Percentiles rank a stretch among this genome's conserved stretches.
Conservation (phyloP, 2,329 filamentous ascomycete species). For the Claviceps sorghi region DNA sequence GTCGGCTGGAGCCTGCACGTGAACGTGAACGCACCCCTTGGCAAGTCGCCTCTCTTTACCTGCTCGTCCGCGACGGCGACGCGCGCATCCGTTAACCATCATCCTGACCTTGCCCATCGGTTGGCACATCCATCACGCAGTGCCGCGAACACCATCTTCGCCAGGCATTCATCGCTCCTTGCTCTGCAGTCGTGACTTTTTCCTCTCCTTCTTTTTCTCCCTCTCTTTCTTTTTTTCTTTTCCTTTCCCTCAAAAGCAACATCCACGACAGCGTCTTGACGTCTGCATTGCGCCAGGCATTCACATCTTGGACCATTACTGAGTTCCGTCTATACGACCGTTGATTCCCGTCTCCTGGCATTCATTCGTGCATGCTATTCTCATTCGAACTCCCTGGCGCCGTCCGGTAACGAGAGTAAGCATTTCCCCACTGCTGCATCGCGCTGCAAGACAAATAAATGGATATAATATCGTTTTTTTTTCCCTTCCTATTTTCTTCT, state of each 20-base stretch:
- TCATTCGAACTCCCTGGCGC: not conserved
- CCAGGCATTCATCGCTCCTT: not conserved
- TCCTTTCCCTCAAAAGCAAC: not conserved
- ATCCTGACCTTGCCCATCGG: conserved; percentile 3
- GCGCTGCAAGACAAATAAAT: not conserved
- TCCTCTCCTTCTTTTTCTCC: not conserved
- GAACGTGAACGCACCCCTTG: not conserved
- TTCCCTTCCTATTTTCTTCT: not conserved
- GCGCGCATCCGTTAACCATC: conserved; percentile 5
- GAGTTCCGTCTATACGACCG: not conserved
- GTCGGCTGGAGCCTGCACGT: conserved; percentile 3
- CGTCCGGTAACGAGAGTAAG: not conserved
- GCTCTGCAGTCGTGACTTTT: not conserved
- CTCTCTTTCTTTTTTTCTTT: not conserved
- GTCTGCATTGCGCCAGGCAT: not conserved
- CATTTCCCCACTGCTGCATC: not conserved
- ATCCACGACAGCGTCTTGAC: not conserved
- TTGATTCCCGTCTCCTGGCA: not conserved
- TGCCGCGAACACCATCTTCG: conserved; percentile 1
- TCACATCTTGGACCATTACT: not conserved
- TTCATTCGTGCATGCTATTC: conserved; percentile 1
- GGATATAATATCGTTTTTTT: not conserved
- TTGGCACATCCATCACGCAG: conserved; percentile 3
- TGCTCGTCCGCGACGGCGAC: conserved; percentile 7
- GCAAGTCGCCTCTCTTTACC: not conserved